Evolutionary conservation across 73 alveolate genomes (phyloP).

Genomic region (Tetrahymena thermophila): DNA sequence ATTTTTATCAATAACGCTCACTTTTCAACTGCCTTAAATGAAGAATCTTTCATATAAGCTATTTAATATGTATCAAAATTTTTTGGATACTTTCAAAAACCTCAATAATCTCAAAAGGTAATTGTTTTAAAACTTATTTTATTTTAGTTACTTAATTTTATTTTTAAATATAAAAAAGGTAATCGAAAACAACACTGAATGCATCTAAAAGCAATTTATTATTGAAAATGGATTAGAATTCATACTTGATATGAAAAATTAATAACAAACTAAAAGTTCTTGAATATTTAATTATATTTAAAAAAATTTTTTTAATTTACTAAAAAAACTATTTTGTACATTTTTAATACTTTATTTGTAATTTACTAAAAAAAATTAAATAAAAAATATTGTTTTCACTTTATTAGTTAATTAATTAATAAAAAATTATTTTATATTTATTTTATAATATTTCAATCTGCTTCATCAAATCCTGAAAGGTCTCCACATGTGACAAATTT

Average conservation of each 20-base stretch:
- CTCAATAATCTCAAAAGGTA: neutral
- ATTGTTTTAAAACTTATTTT: neutral
- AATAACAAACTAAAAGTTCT: neutral
- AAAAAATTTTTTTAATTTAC: too few species aligned
- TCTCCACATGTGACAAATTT: conserved; percentile 45
- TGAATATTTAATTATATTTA: neutral
- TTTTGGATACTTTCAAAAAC: neutral
- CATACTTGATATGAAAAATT: too few species aligned
- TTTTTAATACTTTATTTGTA: too few species aligned
- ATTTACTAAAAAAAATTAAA: too few species aligned
- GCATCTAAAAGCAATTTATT: neutral
- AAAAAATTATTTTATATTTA: neutral
- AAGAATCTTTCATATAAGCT: neutral
- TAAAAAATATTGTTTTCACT: too few species aligned
- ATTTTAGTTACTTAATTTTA: neutral
- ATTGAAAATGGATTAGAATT: neutral
- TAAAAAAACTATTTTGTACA: too few species aligned
- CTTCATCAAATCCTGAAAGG: conserved; percentile 41
- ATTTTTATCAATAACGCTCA: neutral
- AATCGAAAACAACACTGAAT: neutral
- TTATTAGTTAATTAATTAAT: too few species aligned
- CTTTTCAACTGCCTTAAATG: neutral
- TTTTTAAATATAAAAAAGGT: neutral
- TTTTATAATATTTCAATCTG: neutral
- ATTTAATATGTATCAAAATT: neutral